Conservation (phyloP, 192 early-diverging fungal genomes). For the Coemansia reversa region DNA sequence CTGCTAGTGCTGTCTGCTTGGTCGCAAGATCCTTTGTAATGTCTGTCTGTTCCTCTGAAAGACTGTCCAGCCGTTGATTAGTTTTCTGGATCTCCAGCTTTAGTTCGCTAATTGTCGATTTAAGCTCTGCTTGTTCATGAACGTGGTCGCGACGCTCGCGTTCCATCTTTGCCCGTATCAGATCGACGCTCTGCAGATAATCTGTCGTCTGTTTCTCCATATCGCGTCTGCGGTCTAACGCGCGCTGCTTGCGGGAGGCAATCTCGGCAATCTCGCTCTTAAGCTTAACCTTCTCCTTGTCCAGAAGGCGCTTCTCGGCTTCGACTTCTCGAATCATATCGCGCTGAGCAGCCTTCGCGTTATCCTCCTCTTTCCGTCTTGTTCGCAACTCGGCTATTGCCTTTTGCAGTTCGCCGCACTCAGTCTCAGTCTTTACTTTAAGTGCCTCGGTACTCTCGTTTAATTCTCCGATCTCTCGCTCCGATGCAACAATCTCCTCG, state of each 20-base stretch:
- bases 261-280: slow-evolving; percentile 26
- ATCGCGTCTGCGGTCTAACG: slow-evolving; percentile 22
- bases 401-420: slow-evolving; percentile 28
- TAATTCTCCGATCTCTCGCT: slow-evolving; percentile 11
- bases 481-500: slow-evolving; percentile 15
- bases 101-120: slow-evolving; percentile 16
- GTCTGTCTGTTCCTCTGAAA: slow-evolving; percentile 19
- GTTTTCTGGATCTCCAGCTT: slow-evolving; percentile 29
- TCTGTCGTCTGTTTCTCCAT: slow-evolving; percentile 20
- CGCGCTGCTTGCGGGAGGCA: slow-evolving; percentile 24
- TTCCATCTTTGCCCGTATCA: slow-evolving; percentile 23
- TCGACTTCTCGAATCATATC: slow-evolving; percentile 39
- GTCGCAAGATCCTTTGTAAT: slow-evolving; percentile 11
- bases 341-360: slow-evolving; percentile 18
- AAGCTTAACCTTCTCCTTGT: slow-evolving; percentile 25
- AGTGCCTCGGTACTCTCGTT: slow-evolving; percentile 20
- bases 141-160: slow-evolving; percentile 33
- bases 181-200: slow-evolving; percentile 23
- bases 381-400: slow-evolving; percentile 29
- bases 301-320: slow-evolving; percentile 37
- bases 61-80: slow-evolving; percentile 8
- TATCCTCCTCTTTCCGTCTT: slow-evolving; percentile 35
- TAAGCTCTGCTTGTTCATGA: slow-evolving; percentile 27
- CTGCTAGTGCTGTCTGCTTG: slow-evolving; percentile 20
- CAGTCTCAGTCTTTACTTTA: slow-evolving; percentile 17